These are phyloP conservation scores for Pulveroboletus sp. DNA, from an alignment of 768 basidiomycete genomes.

Conservation along the genomic window DNA sequence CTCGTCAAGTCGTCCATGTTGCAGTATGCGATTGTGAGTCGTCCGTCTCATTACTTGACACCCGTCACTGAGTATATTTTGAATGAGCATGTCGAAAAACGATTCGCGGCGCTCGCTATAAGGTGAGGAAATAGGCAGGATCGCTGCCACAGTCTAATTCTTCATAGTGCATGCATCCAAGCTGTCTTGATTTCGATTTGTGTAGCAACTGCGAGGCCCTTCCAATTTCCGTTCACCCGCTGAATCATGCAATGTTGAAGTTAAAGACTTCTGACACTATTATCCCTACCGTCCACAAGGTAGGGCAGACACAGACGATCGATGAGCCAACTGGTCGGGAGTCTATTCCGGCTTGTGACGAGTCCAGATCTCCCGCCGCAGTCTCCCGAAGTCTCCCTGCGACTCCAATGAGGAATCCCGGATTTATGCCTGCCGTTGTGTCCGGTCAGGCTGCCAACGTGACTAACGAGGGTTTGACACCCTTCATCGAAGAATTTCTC, in stretches of 20 bases:
- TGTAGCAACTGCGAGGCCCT: slow-evolving; percentile 75
- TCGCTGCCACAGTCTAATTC: background rate
- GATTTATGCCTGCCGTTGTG: background rate
- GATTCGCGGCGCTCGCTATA: slow-evolving; percentile 67
- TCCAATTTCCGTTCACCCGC: slow-evolving; percentile 72
- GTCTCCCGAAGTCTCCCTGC: background rate
- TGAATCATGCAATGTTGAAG: slow-evolving; percentile 70
- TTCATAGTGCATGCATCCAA: slow-evolving; percentile 70
- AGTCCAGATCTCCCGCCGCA: background rate
- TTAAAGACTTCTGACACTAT: slow-evolving; percentile 49
- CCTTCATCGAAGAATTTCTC: slow-evolving; percentile 20
- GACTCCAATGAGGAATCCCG: background rate
- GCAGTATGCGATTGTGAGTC: slow-evolving; percentile 56
- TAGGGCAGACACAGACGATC: slow-evolving; percentile 14
- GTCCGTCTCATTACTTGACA: background rate
- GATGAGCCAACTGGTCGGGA: background rate
- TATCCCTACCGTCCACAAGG: slow-evolving; percentile 40
- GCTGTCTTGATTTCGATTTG: slow-evolving; percentile 78
- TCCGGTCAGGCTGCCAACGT: background rate
- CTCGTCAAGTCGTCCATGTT: slow-evolving; percentile 36
- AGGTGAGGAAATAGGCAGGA: slow-evolving; percentile 39
- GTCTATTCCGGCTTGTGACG: background rate
- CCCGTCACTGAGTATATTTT: background rate
- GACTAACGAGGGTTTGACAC: slow-evolving; percentile 1
- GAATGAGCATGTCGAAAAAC: slow-evolving; percentile 39